A percentile compares a stretch with the other conserved stretches of the same genome.
Evolutionary conservation across 495 filamentous ascomycete species (phyloP).

Genomic region (Penicillium taxi): DNA sequence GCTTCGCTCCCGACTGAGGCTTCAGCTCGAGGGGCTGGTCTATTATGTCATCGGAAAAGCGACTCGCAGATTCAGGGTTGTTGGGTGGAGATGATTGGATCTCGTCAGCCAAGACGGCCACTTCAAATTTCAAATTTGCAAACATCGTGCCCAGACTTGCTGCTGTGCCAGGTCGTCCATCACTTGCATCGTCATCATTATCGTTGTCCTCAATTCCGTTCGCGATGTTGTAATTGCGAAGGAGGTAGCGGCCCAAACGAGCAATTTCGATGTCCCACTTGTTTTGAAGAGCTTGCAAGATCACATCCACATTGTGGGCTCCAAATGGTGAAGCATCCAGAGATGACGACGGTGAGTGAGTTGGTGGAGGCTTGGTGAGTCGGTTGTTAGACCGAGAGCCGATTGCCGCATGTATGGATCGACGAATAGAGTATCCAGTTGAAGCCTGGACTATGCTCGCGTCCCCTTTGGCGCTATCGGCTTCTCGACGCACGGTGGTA

Average conservation of each 20-base stretch:
- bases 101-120: conserved; percentile 31
- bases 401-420: conserved; percentile 38
- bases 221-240: conserved; percentile 53
- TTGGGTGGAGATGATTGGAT: conserved; percentile 18
- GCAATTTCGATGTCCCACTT: conserved; percentile 56
- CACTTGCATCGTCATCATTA: conserved; percentile 26
- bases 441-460: conserved; percentile 22
- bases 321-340: conserved; percentile 26
- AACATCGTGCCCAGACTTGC: conserved; percentile 35
- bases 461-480: conserved; percentile 45
- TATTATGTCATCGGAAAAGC: too few species aligned
- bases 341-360: conserved; percentile 13
- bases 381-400: conserved; percentile 27
- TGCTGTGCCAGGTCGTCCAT: conserved; percentile 33
- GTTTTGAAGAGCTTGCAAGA: conserved; percentile 48
- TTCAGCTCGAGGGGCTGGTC: conserved; percentile 2
- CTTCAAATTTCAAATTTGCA: conserved; percentile 33
- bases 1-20: conserved; percentile 1
- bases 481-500: conserved; percentile 52
- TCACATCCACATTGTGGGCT: conserved; percentile 43
- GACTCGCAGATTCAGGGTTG: conserved; percentile 6
- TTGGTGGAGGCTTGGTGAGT: conserved; percentile 26
- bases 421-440: conserved; percentile 38
- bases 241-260: conserved; percentile 50
- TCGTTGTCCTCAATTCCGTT: conserved; percentile 31